Evolutionary conservation across 2,329 filamentous ascomycete genomes (phyloP), one percentile per base, ranked within the genome.

Genomic region (Alternaria arborescens): DNA sequence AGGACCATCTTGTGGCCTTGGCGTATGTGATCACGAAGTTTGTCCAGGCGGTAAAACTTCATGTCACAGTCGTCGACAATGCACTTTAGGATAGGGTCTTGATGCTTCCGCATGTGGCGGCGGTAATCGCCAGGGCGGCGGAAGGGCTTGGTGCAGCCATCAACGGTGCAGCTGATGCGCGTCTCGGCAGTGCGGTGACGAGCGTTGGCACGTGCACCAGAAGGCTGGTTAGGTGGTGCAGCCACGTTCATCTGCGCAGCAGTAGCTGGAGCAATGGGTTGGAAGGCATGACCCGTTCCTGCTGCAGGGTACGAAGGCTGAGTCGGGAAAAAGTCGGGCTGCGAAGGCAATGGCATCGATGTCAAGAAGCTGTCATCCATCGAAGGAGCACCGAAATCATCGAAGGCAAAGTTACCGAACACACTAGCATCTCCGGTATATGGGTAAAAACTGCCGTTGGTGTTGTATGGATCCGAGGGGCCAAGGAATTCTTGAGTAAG

Each of bases 41-140:
- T 61, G 54, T 58, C 59, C 14, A 44, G n/a, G 22, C 59, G 55
- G 18, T 42, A 26, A 44, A 61, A 61, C 26, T 52, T 58, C 55
- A 18, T 58, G 50, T 40, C 8, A 34, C 55, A 55, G 1, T 46
- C 43, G 4, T 38, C 34, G 6, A 61, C 24, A 7, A 53, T 14
- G 16, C 55, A 54, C 1, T 16, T 43, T 2, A 34, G 14, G 0
- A 1, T 36, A 1, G 40, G 26, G 8, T 12, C 18, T 14, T 16
- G 38, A 1, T 53, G 40, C 52, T 10, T 20, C 1, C 52, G 26
- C 40, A 44, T 38, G 41, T 54, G 40, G 4, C 51, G 54, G 16
- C 54, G 50, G 42, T 30, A 54, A 12, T 61, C 54, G 4, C 42
- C 48, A 18, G 43, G 12, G 16, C 55, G 54, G 8, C 36, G 22